phyloP scores from a whole-genome alignment of 768 basidiomycete genomes.

The Russula emetica region DNA sequence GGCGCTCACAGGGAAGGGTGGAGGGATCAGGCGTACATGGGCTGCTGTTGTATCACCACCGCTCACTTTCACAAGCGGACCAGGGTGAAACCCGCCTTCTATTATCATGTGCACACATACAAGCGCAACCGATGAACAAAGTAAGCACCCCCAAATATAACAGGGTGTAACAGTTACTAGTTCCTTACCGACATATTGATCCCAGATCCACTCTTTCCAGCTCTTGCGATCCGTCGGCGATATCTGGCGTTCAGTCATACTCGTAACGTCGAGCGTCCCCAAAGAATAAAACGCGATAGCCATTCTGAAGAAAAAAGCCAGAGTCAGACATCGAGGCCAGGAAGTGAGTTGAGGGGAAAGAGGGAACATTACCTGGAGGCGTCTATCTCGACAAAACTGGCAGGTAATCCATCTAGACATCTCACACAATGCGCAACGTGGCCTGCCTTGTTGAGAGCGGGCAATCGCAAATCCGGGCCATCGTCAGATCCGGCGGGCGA shows the following conservation, averaged over 20 bases:
- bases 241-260: slow-evolving; percentile 44
- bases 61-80: slow-evolving; percentile 66
- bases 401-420: slow-evolving; percentile 68
- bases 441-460: slow-evolving; percentile 41
- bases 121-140: neutral
- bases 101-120: neutral
- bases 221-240: slow-evolving; percentile 48
- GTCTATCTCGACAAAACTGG: slow-evolving; percentile 64
- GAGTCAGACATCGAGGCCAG: neutral
- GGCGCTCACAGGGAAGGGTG: neutral
- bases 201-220: slow-evolving; percentile 89
- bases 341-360: too few relatives aligned
- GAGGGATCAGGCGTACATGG: slow-evolving; percentile 21
- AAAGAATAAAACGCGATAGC: slow-evolving; percentile 88
- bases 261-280: slow-evolving; percentile 76
- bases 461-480: slow-evolving; percentile 10
- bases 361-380: slow-evolving; percentile 55
- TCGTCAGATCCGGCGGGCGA: neutral
- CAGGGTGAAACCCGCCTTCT: slow-evolving; percentile 59
- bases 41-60: slow-evolving; percentile 5
- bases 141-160: neutral
- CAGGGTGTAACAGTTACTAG: too few relatives aligned
- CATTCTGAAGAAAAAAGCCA: slow-evolving; percentile 46
- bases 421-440: slow-evolving; percentile 66
- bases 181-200: slow-evolving; percentile 62